Base-by-base conservation (phyloP, 2,329 filamentous ascomycete species). In the Rugonectria rugulosa region DNA sequence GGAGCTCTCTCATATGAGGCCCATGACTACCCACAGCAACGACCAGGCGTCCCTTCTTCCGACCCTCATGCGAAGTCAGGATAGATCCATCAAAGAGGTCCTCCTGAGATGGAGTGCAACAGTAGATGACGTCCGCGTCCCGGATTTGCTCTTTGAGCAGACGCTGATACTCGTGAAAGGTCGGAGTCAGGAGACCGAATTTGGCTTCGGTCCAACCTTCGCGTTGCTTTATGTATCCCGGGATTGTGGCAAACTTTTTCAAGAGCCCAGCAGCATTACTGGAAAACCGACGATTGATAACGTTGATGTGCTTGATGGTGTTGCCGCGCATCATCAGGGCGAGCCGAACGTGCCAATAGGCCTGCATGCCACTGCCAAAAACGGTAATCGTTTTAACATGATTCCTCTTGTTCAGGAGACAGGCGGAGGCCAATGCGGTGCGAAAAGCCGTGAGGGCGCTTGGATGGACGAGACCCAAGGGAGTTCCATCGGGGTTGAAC, bases 321-420 rank as follows among this genome's bases (percentile, higher is more conserved):
- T 77, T 50, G 2, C 85, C 85, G 19, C 83, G 88, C 44, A 95
- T 81, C 60, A 94, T 81, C 10, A 98, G 81, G 0, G 93, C 88
- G 5, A 98, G 82, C 1, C 92, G 88, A 37, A 96, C 86, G 71
- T 97, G 94, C 93, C 93, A 98, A 77, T 94, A 96, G 11, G 94
- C 94, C 77, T 97, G 93, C 64, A 89, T 87, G 40, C 94, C 94
- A 27, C 89, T 88, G 20, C 94, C 94, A 71, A 97, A 98, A 48
- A 96, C 88, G 12, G 89, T 88, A 10, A 97, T 70, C 12, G 88
- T 91, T 69, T 88, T 87, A 36, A 96, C 88, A 23, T 83, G 82
- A 51, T 83, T 79, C 52, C 94, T 90, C 31, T 82, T 83, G 17
- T 75, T 73, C 27, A 92, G 79, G 0, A 92, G 79, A 21, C 88